Evolutionary conservation across 2,329 filamentous ascomycete species (phyloP).

Genomic region (Aspergillus texensis): DNA sequence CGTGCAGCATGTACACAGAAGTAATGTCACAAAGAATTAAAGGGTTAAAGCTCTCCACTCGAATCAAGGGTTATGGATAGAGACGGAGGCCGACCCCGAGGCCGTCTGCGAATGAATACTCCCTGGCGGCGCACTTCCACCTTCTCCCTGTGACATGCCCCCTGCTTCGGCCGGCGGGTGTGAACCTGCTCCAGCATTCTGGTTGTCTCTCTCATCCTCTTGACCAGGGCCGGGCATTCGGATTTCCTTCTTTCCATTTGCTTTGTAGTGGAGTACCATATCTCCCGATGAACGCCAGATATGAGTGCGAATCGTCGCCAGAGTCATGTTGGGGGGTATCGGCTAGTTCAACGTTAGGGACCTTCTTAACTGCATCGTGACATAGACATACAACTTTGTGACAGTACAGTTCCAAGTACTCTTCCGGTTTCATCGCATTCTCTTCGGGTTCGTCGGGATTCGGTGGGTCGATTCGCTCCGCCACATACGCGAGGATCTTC

Average conservation of each 20-base stretch:
- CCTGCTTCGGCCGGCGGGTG: conserved; percentile 10
- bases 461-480: conserved; percentile 81
- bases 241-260: conserved; percentile 75
- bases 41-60: not conserved
- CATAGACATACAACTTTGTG: conserved; percentile 80
- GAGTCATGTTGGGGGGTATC: conserved; percentile 79
- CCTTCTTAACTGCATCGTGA: conserved; percentile 15
- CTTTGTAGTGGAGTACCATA: conserved; percentile 85
- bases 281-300: conserved; percentile 96
- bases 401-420: conserved; percentile 94
- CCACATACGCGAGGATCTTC: conserved; percentile 90
- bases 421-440: conserved; percentile 73
- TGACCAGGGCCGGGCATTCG: conserved; percentile 27
- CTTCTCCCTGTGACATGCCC: conserved; percentile 25
- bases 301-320: conserved; percentile 89
- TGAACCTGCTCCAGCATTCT: conserved; percentile 13
- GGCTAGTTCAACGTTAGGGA: conserved; percentile 29
- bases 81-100: conserved; percentile 30
- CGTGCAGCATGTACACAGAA: conserved; percentile 4
- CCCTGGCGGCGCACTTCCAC: conserved; percentile 24
- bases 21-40: conserved; percentile 11
- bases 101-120: conserved; percentile 37
- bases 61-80: conserved; percentile 21
- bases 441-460: conserved; percentile 61
- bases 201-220: conserved; percentile 20